A percentile compares a stretch with the other conserved stretches of the same genome.
phyloP scores from a whole-genome alignment of 139 green algal genomes.

The Chlamydomonas incerta region DNA sequence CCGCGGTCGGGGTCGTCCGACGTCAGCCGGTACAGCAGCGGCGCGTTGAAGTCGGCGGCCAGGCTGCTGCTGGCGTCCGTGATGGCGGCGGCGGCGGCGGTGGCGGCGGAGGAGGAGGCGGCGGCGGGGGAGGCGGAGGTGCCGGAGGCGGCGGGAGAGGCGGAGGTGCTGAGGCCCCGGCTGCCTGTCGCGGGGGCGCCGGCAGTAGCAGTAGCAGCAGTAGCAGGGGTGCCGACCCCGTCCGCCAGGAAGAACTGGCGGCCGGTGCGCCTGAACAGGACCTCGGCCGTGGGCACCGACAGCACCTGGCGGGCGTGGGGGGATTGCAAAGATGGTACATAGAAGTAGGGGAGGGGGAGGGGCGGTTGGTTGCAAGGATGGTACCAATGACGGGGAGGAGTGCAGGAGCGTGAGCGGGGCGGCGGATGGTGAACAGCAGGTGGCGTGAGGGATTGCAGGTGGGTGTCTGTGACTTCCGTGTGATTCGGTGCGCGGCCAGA shows the following conservation, averaged over 20 bases:
- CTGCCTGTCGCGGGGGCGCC: background rate
- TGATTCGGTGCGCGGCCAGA: too few species aligned
- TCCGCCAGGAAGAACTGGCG: constrained; percentile 69
- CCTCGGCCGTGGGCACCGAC: constrained; percentile 44
- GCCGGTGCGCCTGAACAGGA: constrained; percentile 63
- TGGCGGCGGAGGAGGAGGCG: background rate
- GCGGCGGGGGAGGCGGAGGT: too few species aligned
- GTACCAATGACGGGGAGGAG: too few species aligned
- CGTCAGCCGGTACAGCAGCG: constrained; percentile 69
- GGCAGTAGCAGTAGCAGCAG: background rate
- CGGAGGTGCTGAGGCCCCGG: too few species aligned
- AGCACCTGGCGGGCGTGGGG: constrained; percentile 27
- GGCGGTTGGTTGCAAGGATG: background rate
- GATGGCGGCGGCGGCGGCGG: background rate
- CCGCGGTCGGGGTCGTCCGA: constrained; percentile 57
- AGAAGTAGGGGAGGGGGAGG: background rate
- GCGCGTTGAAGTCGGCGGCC: background rate
- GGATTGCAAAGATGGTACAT: too few species aligned
- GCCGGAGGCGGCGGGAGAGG: background rate
- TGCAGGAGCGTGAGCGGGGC: too few species aligned
- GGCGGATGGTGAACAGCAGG: too few species aligned
- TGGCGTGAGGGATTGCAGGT: too few species aligned
- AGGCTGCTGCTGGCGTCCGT: background rate
- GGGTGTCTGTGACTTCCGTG: too few species aligned
- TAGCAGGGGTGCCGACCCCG: background rate